phyloP scores from a whole-genome alignment of 2,329 filamentous ascomycete species.

The Aureobasidium vineae region DNA sequence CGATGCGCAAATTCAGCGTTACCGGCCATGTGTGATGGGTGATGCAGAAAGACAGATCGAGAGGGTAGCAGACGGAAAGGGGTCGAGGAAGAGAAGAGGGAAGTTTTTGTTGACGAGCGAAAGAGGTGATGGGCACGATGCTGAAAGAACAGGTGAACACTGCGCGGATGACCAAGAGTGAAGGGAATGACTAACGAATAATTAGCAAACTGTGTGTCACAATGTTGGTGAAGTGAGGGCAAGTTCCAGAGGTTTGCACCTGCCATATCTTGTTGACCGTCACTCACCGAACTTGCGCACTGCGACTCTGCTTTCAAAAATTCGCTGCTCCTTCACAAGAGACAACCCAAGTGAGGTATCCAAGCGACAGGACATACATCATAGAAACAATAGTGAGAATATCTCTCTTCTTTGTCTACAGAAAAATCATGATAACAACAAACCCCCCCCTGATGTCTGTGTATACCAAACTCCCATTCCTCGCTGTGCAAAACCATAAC shows the following conservation, averaged over 20 bases:
- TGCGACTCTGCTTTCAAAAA: not conserved
- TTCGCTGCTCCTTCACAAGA: not conserved
- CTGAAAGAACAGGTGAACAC: not conserved
- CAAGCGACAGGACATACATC: not conserved
- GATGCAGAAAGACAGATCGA: not conserved
- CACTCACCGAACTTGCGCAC: not conserved
- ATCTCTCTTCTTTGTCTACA: not conserved
- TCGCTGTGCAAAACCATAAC: not conserved
- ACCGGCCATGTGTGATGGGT: not conserved
- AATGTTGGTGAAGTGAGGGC: not conserved
- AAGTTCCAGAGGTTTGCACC: conserved; percentile 1
- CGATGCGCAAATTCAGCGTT: not conserved
- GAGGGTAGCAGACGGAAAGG: not conserved
- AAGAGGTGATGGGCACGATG: not conserved
- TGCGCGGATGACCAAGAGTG: not conserved
- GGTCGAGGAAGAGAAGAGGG: not conserved
- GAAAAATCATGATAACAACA: not conserved
- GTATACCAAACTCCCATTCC: not conserved
- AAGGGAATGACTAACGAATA: not conserved
- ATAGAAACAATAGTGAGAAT: not conserved
- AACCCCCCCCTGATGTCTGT: not conserved
- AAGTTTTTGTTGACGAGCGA: not conserved
- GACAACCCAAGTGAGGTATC: not conserved
- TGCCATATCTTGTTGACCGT: conserved; percentile 1
- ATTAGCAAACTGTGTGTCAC: conserved; percentile 10